A percentile compares a stretch with the other conserved stretches of the same genome.
Conservation (phyloP, 345 rosid genomes). For the Euphorbia tirucalli region DNA sequence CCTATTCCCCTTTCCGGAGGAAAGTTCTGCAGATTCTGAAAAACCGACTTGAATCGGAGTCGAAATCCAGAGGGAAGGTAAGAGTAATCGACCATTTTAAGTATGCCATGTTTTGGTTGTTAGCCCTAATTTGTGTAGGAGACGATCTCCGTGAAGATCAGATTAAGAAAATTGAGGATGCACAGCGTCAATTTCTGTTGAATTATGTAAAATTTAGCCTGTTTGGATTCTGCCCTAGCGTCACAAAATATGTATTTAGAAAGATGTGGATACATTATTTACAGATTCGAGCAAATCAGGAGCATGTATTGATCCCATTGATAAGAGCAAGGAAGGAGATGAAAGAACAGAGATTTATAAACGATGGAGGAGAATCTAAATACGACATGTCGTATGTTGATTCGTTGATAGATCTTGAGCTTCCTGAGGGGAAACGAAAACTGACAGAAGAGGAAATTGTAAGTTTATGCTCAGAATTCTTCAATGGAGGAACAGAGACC, state of each 20-base stretch:
- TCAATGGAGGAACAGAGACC: not conserved
- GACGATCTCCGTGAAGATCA: not conserved
- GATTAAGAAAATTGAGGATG: not conserved
- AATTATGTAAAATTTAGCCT: not conserved
- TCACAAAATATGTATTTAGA: not conserved
- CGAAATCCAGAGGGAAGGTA: not conserved
- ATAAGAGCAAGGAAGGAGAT: not conserved
- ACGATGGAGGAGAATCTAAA: no score
- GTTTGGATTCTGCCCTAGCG: not conserved
- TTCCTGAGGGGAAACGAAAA: slow-evolving; percentile 1
- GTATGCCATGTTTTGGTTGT: not conserved
- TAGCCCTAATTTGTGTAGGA: not conserved
- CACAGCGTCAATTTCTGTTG: not conserved
- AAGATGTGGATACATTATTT: not conserved
- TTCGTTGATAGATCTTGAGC: not conserved
- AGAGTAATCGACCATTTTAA: not conserved
- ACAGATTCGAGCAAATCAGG: not conserved
- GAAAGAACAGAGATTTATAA: not conserved
- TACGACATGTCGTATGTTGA: not conserved
- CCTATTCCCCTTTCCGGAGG: not conserved
- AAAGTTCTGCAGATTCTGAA: not conserved
- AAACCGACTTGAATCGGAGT: not conserved
- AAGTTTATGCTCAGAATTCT: not conserved
- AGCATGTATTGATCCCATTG: not conserved
- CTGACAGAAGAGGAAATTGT: not conserved